Base-by-base conservation (phyloP, 306 rosid species). In the Clitoria ternatea region DNA sequence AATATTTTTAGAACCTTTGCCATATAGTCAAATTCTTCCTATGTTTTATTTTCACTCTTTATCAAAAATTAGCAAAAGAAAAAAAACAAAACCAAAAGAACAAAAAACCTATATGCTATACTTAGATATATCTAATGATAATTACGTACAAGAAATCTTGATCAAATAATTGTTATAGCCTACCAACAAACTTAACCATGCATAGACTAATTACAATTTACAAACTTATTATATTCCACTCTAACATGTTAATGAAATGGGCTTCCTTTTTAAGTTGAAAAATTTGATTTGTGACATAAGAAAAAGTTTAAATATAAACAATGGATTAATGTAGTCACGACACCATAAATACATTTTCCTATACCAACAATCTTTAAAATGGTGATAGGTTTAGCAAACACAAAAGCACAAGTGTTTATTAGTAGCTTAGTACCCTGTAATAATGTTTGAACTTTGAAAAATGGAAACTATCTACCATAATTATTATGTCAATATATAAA, bases 391-490 rank as follows among this genome's bases (percentile, higher is more conserved):
- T 56, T 27, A 68, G 71, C 24, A 72, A 79, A 63, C 27, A n/a
- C 18, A 74, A 11, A 73, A 56, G 50, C 49, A 78, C n/a, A 35
- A 33, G 47, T 9, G 70, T 45, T 27, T 33, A 15, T 23, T 43
- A 70, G 59, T 35, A 77, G 73, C n/a, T 44, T 49, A 66, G 73
- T 78, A 94, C 98, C 97, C 86, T 83, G 95, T 97, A 94, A 80
- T 82, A 77, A 18, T 80, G 76, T 67, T 74, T 87, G 83, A 94
- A 94, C 71, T 91, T 94, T 30, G 77, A 78, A 47, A 89, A 86
- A 79, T 94, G 90, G 20, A 94, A 87, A 77, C 77, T 83, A 83
- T 94, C 98, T 1, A 96, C 89, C 88, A 89, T 75, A 70, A 86
- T 29, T 37, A 89, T 84, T 47, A 90, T 44, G n/a, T n/a, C n/a